Evolutionary conservation across 192 early-diverging fungal genomes (phyloP), one percentile per base, ranked within the genome.

Genomic region (Coemansia sp.): DNA sequence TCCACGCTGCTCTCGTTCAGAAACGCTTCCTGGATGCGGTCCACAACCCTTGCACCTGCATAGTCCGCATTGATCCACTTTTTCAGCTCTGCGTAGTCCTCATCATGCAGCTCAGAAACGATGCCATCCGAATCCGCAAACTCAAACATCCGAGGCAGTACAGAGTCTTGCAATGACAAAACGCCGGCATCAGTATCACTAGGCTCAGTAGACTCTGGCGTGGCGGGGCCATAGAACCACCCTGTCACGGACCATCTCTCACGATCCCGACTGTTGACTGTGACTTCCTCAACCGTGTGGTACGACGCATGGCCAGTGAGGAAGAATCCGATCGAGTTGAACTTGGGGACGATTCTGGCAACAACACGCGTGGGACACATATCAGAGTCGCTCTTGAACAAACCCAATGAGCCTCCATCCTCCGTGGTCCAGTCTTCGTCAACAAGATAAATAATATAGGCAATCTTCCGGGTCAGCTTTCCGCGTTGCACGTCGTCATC

Each of bases 401-500:
- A 68, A 19, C 88, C 88, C 55, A 91, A 68, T 0, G 85, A 72
- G 0, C 90, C 90, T 22, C 90, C 90, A 26, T 91, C 87, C 47
- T 73, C 82, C n/a, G 43, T 48, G n/a, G 63, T 64, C 90, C 90
- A 91, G 40, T 86, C 77, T 40, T 88, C 82, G 46, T 88, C 87
- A 16, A 89, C 87, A 54, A 91, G 68, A 54, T 91, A 91, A 7
- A 91, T 82, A 48, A 91, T 91, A 69, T 90, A 91, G 3, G 90
- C 90, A 26, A 91, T 87, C 47, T 84, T 75, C 19, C 90, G 85
- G 26, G 73, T 74, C 56, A 70, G 26, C 52, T 84, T 83, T 47
- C 84, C 88, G 26, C 83, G 83, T 57, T 86, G 85, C 52, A 91
- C 89, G 67, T 91, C 90, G 54, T 91, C 90, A 56, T 91, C 90